Conservation (phyloP, 805 yeast species). For the Candida glaebosa region DNA sequence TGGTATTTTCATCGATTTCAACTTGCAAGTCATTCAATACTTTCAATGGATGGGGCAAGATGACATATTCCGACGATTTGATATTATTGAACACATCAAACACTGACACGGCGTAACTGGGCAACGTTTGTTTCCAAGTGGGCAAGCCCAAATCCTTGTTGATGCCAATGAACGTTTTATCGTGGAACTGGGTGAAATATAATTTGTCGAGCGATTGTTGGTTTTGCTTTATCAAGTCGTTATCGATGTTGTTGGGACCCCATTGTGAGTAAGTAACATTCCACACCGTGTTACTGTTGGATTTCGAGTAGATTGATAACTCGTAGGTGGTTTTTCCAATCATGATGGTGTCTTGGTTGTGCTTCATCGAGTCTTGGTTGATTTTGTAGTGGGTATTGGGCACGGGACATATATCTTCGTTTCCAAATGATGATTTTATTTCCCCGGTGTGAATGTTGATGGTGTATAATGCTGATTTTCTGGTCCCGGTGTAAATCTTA, state of each 20-base stretch:
- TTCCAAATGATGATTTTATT: constrained; percentile 65
- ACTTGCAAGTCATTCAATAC: constrained; percentile 32
- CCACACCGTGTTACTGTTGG: constrained; percentile 61
- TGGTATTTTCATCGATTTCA: constrained; percentile 13
- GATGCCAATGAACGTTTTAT: constrained; percentile 72
- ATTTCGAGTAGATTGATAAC: constrained; percentile 70
- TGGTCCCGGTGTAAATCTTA: constrained; percentile 82
- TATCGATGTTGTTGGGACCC: constrained; percentile 88
- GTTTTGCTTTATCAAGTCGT: constrained; percentile 42
- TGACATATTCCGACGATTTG: constrained; percentile 35
- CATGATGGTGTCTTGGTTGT: constrained; percentile 39
- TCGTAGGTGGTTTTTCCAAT: constrained; percentile 74
- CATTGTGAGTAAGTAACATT: constrained; percentile 82
- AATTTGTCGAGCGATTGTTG: constrained; percentile 64
- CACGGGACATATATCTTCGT: constrained; percentile 29
- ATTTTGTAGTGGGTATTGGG: constrained; percentile 20
- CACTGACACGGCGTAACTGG: constrained; percentile 69
- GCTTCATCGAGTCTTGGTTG: constrained; percentile 4
- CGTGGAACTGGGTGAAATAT: constrained; percentile 81
- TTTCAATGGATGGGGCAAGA: constrained; percentile 68
- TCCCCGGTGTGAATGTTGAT: constrained; percentile 75
- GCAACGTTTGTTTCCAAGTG: constrained; percentile 73
- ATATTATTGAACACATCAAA: constrained; percentile 62
- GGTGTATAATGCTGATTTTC: constrained; percentile 71
- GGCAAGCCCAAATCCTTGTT: constrained; percentile 67